Conservation (phyloP, 352 stramenopile genomes). For the Phytophthora kernoviae region DNA sequence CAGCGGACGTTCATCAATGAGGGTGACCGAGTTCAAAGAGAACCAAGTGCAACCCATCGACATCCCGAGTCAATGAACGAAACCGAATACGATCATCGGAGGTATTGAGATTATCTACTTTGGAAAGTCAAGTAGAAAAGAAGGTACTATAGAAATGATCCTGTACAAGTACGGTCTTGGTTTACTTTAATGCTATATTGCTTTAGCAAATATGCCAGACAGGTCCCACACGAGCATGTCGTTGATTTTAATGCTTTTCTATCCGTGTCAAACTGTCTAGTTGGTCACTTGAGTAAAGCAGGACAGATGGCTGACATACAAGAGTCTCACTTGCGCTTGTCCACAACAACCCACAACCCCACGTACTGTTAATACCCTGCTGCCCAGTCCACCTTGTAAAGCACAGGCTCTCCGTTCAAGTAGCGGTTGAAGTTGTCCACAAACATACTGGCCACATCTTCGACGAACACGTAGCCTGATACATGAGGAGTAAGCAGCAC, state of each 20-base stretch:
- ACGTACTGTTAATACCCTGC: conserved; percentile 26
- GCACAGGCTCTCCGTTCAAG: conserved; percentile 27
- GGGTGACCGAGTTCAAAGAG: conserved; percentile 12
- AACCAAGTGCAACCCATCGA: conserved; percentile 7
- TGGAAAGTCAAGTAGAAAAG: conserved; percentile 29
- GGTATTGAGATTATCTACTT: conserved; percentile 24
- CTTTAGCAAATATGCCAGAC: no score
- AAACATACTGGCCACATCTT: conserved; percentile 82
- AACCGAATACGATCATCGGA: conserved; percentile 11
- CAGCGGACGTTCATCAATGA: conserved; percentile 37
- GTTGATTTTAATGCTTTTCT: no score
- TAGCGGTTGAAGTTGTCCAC: conserved; percentile 55
- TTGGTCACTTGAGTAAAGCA: no score
- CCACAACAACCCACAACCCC: no score
- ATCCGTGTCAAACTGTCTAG: no score
- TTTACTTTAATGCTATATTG: background rate
- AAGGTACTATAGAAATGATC: conserved; percentile 31
- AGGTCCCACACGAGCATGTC: no score
- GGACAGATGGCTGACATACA: no score
- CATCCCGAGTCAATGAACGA: background rate
- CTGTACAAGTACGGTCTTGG: conserved; percentile 30
- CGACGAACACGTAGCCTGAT: conserved; percentile 65
- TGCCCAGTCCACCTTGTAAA: conserved; percentile 41
- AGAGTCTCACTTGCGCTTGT: no score
- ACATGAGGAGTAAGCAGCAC: conserved; percentile 85